Evolutionary conservation across 768 basidiomycete genomes (phyloP), one percentile per base, ranked within the genome.

Genomic region (Tricholoma furcatifolium): DNA sequence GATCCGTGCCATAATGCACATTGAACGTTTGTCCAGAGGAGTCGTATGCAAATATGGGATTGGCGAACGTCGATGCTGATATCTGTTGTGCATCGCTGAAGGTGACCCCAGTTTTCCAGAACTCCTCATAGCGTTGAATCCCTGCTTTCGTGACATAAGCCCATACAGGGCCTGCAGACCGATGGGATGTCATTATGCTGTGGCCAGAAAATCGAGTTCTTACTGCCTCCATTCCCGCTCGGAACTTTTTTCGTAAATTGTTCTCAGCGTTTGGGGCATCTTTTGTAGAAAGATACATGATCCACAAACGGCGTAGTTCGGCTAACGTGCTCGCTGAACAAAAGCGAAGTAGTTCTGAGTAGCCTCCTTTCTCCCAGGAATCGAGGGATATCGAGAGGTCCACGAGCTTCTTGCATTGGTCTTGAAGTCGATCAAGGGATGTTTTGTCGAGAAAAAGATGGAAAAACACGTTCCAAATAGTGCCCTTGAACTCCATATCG

Each of bases 41-140:
- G 2, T 73, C 73, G 56, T 74, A 77, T 0, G 70, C 67, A 45
- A 79, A 80, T 0, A 75, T 76, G 2, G 79, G 79, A 54, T 82
- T 82, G 30, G 74, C 47, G 23, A 69, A 51, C 4, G 59, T 71
- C 2, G 70, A 66, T 5, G 56, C 44, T 4, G 57, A 41, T 23
- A 53, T 46, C 3, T 63, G 47, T 4, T 51, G 54, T 1, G 53
- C 41, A 17, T 58, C 51, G 14, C 59, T 44, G 30, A 67, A 63
- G 0, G 74, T 75, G 2, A 73, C 67, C 2, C 79, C 79, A 0
- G 71, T 70, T 41, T 66, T 64, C 75, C 77, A 78, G 58, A 68
- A 77, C n/a, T 63, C 60, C 8, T 53, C 47, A 54, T 63, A 69
- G 18, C 62, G 64, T 2, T 68, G 57, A 3, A 31, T 21, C 20